phyloP scores from a whole-genome alignment of 2,329 filamentous ascomycete species.

The Dryadomyces sulphureus region DNA sequence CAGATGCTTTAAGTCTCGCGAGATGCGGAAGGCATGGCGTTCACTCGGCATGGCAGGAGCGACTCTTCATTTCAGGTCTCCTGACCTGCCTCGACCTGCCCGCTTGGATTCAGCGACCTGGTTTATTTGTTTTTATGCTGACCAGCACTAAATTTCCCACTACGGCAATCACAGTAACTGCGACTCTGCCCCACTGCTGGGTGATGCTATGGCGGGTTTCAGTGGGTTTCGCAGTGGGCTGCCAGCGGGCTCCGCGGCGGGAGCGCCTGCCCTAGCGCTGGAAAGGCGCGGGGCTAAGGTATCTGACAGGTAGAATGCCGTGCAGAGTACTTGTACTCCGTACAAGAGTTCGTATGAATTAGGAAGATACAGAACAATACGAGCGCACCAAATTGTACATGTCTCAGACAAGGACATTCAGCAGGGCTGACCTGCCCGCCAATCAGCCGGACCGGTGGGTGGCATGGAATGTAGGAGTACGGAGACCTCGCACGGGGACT shows the following conservation, averaged over 20 bases:
- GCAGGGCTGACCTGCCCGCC: no score
- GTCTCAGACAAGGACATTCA: no score
- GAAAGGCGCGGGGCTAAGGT: neutral
- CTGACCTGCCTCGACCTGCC: neutral
- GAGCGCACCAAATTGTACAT: no score
- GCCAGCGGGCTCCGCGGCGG: neutral
- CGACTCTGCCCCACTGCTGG: neutral
- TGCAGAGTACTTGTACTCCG: neutral
- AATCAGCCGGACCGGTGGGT: no score
- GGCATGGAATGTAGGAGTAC: no score
- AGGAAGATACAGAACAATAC: no score
- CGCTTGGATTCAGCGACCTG: neutral
- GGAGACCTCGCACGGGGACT: no score
- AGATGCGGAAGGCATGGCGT: neutral
- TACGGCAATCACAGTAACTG: constrained; percentile 1
- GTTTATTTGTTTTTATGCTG: constrained; percentile 5
- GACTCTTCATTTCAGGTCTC: neutral
- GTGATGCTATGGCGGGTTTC: neutral
- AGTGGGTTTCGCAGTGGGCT: no score
- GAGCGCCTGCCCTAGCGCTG: neutral
- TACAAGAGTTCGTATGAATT: neutral
- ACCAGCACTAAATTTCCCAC: neutral
- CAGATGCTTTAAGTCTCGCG: neutral
- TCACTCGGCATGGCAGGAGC: neutral
- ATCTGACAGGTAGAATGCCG: neutral